These are phyloP conservation scores for Melastoma malabathricum DNA, from an alignment of 345 rosid genomes.

Conservation along the genomic window DNA sequence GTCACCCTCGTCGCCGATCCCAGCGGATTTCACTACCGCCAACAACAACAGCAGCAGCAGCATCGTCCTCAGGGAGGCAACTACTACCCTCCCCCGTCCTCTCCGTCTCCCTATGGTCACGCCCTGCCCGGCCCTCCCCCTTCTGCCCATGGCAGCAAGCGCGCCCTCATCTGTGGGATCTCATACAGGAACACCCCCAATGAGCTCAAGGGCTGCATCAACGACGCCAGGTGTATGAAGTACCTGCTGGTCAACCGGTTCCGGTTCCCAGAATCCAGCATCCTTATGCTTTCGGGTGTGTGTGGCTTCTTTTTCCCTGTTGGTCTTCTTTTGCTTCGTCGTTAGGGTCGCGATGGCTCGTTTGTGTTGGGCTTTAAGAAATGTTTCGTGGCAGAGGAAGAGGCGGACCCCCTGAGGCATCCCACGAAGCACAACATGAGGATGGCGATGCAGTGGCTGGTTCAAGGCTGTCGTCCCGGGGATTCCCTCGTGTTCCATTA, in stretches of 20 bases:
- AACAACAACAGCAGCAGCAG: background rate
- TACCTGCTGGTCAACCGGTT: slow-evolving; percentile 63
- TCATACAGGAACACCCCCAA: slow-evolving; percentile 36
- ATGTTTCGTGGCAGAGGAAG: slow-evolving; percentile 53
- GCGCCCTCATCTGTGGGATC: slow-evolving; percentile 69
- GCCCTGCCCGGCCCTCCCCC: slow-evolving; percentile 45
- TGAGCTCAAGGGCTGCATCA: slow-evolving; percentile 76
- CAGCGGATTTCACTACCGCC: slow-evolving; percentile 20
- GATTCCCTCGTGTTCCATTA: slow-evolving; percentile 79
- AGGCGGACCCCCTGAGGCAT: slow-evolving; percentile 19
- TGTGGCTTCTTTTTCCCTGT: background rate
- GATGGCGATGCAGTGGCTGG: no score
- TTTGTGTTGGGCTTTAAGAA: background rate
- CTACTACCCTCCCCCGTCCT: slow-evolving; percentile 11
- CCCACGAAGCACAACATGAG: no score
- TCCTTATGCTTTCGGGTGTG: slow-evolving; percentile 54
- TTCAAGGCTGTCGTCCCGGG: slow-evolving; percentile 14
- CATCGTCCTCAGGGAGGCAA: background rate
- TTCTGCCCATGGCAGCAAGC: slow-evolving; percentile 42
- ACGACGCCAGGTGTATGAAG: slow-evolving; percentile 83
- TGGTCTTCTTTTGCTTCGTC: background rate
- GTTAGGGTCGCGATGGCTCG: background rate
- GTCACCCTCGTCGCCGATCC: slow-evolving; percentile 30
- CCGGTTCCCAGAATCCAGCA: slow-evolving; percentile 68
- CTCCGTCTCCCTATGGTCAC: slow-evolving; percentile 31